Percentiles rank a stretch among this genome's conserved stretches.
These are phyloP conservation scores for Plasmodium berghei DNA, from an alignment of 169 alveolate species.

Conservation along the genomic window DNA sequence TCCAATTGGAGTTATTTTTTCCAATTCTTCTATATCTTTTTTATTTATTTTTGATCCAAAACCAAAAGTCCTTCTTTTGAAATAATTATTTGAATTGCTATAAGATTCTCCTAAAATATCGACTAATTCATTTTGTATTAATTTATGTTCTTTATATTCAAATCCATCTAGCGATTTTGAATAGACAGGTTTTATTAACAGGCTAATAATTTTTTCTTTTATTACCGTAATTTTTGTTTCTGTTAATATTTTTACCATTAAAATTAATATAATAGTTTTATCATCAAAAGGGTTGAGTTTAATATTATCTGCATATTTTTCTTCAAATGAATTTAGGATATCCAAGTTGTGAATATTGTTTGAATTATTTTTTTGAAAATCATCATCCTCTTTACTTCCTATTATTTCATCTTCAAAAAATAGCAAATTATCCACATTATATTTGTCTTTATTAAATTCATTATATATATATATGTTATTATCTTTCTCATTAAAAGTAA, in stretches of 20 bases:
- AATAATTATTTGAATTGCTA: slow-evolving; percentile 7
- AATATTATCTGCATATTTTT: not conserved
- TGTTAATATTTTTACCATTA: slow-evolving; percentile 29
- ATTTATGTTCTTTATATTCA: slow-evolving; percentile 29
- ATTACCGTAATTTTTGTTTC: slow-evolving; percentile 20
- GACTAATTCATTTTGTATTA: slow-evolving; percentile 17
- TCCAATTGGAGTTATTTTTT: slow-evolving; percentile 25
- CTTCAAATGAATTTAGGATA: no score
- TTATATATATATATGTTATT: slow-evolving; percentile 22
- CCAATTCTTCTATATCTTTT: slow-evolving; percentile 26
- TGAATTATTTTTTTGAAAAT: not conserved
- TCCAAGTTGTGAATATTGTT: not conserved
- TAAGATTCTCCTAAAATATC: slow-evolving; percentile 56
- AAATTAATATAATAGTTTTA: slow-evolving; percentile 30
- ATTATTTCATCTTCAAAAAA: no score
- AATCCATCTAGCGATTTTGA: slow-evolving; percentile 56
- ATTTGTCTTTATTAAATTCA: not conserved
- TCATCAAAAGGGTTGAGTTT: slow-evolving; percentile 19
- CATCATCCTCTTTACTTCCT: not conserved
- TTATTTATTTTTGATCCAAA: slow-evolving; percentile 50
- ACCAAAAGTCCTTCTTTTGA: slow-evolving; percentile 31
- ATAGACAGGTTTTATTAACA: slow-evolving; percentile 36
- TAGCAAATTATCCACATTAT: not conserved
- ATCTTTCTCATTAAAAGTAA: no score
- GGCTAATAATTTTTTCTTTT: slow-evolving; percentile 14